phyloP scores from a whole-genome alignment of 176 grass and related monocot species.

The Poa pratensis region DNA sequence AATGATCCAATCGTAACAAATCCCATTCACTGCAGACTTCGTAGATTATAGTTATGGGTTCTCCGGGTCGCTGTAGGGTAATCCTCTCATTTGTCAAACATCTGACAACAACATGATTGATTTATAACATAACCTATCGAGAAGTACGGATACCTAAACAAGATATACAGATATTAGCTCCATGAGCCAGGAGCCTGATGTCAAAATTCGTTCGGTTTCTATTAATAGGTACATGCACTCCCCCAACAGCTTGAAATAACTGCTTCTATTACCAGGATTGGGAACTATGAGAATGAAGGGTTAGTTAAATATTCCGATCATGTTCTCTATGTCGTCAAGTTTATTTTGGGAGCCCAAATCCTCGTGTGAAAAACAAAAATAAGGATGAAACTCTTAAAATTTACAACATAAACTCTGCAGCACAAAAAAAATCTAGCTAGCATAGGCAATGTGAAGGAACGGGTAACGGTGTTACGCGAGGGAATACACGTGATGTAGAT shows the following conservation, averaged over 20 bases:
- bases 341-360: background rate
- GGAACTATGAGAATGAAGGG: background rate
- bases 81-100: slow-evolving; percentile 17
- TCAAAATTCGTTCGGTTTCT: background rate
- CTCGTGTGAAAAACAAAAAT: background rate
- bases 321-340: background rate
- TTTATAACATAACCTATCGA: background rate
- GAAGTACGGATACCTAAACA: background rate
- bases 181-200: background rate
- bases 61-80: background rate
- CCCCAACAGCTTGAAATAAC: slow-evolving; percentile 11
- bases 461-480: background rate
- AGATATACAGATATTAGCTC: slow-evolving; percentile 19
- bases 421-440: slow-evolving; percentile 24
- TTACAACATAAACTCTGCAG: background rate
- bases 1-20: slow-evolving; percentile 14
- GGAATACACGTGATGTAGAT: background rate
- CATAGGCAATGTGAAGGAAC: background rate
- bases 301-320: slow-evolving; percentile 2
- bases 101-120: background rate
- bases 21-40: background rate
- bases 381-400: slow-evolving; percentile 4
- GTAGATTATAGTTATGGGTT: background rate
- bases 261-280: background rate
- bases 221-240: background rate